phyloP scores from a whole-genome alignment of 257 asterid genomes.

The Primulina huaijiensis region DNA sequence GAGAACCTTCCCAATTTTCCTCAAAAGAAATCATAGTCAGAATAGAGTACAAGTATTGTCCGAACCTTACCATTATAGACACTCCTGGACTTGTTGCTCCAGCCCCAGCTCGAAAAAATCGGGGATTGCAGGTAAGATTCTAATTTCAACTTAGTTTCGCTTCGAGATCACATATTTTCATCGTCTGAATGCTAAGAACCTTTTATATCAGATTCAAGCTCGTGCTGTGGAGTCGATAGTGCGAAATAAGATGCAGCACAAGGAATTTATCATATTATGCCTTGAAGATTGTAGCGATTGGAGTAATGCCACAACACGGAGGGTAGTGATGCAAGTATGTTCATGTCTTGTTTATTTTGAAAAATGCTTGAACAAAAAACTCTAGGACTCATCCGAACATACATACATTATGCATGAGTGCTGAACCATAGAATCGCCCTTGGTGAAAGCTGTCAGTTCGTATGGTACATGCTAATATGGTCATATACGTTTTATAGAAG shows the following conservation, averaged over 20 bases:
- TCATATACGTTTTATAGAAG: too few relatives aligned
- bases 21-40: conserved; percentile 81
- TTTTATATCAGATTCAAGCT: conserved; percentile 70
- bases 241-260: conserved; percentile 95
- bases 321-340: conserved; percentile 94
- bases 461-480: too few relatives aligned
- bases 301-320: conserved; percentile 92
- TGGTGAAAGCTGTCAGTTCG: too few relatives aligned
- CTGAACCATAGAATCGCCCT: too few relatives aligned
- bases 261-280: conserved; percentile 90
- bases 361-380: too few relatives aligned
- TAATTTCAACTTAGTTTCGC: conserved; percentile 8
- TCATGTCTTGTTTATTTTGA: conserved; percentile 20
- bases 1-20: conserved; percentile 73
- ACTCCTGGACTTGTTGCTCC: conserved; percentile 98
- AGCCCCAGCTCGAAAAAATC: conserved; percentile 84
- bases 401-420: too few relatives aligned
- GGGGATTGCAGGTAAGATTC: conserved; percentile 73
- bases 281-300: conserved; percentile 98
- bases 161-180: conserved; percentile 17
- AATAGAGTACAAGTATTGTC: conserved; percentile 82
- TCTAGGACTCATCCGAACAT: too few relatives aligned
- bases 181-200: conserved; percentile 26
- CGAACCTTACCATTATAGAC: conserved; percentile 87
- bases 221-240: conserved; percentile 91